Evolutionary conservation across 352 stramenopile species (phyloP), one percentile per base, ranked within the genome.

Genomic region (Pythium dissimile): DNA sequence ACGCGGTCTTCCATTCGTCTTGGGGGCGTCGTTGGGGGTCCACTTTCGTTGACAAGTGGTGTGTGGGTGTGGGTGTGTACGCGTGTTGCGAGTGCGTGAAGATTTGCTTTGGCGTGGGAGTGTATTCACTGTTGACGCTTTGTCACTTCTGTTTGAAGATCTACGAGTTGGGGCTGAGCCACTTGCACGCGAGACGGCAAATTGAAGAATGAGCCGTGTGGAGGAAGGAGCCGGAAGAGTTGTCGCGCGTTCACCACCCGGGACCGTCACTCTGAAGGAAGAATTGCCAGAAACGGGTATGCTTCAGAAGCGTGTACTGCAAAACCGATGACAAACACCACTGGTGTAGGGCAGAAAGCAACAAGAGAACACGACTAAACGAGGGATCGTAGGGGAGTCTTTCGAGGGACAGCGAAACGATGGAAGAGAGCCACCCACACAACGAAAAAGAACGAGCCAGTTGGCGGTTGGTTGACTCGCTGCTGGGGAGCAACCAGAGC

Each of bases 181-280:
- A 63, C 48, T 58, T 68, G 60, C 49, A 54, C 60, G 41, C 53
- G 46, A 63, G 60, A 57, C 60, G 53, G 60, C 60, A 68, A 68
- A 68, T 68, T 63, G 53, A 38, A 59, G 46, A 68, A 54, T 68
- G 60, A 68, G 46, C 50, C 32, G 41, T 57, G 35, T 24, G 41
- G 42, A 58, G 57, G 52, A 67, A 50, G 46, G 46, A 67, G 59
- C 46, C 41, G 59, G 59, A 67, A 59, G 59, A 66, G 59, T 58
- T 58, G 47, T 56, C 59, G 45, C 45, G 58, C 50, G 44, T 41
- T 59, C 43, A 46, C 21, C 34, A 30, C 16, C 12, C 21, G 31
- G 16, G 52, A 67, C 59, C 59, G 49, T 59, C 59, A 67, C 52
- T 67, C 59, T 45, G 44, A 28, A 3, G 20, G 23, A 9, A 24